Conservation (phyloP, 805 yeast genomes). For the Dipodascus geniculatus region DNA sequence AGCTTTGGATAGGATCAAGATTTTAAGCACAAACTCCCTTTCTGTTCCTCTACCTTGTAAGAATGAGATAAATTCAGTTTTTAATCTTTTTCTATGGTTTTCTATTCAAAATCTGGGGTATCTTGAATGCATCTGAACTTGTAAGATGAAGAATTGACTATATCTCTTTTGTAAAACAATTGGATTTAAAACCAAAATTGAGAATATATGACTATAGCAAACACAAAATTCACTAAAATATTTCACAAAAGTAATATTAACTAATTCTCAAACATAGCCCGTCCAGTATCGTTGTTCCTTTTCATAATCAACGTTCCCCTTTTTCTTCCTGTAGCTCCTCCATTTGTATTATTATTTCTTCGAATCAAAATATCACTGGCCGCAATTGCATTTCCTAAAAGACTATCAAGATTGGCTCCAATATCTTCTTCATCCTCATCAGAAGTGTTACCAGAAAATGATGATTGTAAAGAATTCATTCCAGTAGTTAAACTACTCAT, state of each 20-base stretch:
- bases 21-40: too few species aligned
- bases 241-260: not conserved
- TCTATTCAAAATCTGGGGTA: too few species aligned
- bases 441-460: not conserved
- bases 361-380: constrained; percentile 15
- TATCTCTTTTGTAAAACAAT: too few species aligned
- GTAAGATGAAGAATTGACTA: too few species aligned
- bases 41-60: too few species aligned
- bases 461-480: not conserved
- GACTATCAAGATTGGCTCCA: constrained; percentile 1
- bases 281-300: not conserved
- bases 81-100: too few species aligned
- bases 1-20: too few species aligned
- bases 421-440: constrained; percentile 1
- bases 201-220: too few species aligned
- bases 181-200: too few species aligned
- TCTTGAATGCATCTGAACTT: too few species aligned
- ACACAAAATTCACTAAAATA: too few species aligned
- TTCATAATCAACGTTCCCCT: not conserved
- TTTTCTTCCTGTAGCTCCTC: not conserved
- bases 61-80: too few species aligned
- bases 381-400: constrained; percentile 14
- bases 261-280: not conserved
- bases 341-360: not conserved
- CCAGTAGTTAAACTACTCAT: constrained; percentile 3